A percentile compares a stretch with the other conserved stretches of the same genome.
phyloP scores from a whole-genome alignment of 257 asterid genomes.

The Primulina eburnea region DNA sequence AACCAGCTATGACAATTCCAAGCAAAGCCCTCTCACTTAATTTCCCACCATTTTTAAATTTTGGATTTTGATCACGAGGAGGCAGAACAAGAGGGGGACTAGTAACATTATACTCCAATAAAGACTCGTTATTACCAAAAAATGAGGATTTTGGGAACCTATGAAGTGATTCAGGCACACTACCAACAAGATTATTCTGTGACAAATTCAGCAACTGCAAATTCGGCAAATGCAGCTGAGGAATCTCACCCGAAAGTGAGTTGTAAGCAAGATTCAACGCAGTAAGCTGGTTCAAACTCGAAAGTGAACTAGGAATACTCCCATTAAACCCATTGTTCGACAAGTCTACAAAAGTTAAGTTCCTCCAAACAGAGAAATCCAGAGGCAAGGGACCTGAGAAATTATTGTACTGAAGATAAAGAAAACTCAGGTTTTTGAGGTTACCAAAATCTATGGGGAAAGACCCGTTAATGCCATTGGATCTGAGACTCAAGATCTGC shows the following conservation, averaged over 20 bases:
- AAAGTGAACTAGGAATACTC: conserved; percentile 52
- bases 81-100: conserved; percentile 46
- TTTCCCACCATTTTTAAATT: conserved; percentile 39
- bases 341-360: conserved; percentile 52
- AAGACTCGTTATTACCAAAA: conserved; percentile 56
- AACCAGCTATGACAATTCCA: conserved; percentile 64
- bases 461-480: conserved; percentile 71
- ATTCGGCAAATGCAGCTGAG: conserved; percentile 51
- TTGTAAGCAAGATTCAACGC: conserved; percentile 72
- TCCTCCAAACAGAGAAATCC: conserved; percentile 73
- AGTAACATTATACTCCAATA: conserved; percentile 31
- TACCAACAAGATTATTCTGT: conserved; percentile 64
- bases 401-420: conserved; percentile 81
- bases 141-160: conserved; percentile 71
- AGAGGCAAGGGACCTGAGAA: conserved; percentile 73
- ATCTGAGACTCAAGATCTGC: conserved; percentile 97
- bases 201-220: conserved; percentile 70
- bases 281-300: conserved; percentile 51
- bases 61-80: conserved; percentile 44
- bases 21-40: conserved; percentile 68
- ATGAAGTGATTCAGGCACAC: conserved; percentile 75
- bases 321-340: conserved; percentile 72
- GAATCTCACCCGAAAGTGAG: conserved; percentile 61
- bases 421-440: conserved; percentile 61
- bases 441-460: conserved; percentile 73